These are phyloP conservation scores for Pythium aquatile DNA, from an alignment of 352 stramenopile species.

Conservation along the genomic window DNA sequence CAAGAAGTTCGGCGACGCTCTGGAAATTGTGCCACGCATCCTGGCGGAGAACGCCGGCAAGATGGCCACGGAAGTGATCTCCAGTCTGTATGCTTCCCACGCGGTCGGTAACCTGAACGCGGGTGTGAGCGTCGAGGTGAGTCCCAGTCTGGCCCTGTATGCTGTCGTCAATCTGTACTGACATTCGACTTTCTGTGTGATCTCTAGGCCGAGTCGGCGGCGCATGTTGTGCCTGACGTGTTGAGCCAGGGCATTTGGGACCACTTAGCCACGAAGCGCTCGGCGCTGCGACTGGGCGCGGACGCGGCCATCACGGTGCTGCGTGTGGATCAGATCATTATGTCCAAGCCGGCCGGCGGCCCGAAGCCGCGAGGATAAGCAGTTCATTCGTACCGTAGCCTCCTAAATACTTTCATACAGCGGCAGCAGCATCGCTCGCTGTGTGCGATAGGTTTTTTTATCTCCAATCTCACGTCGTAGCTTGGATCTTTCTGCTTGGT, in stretches of 20 bases:
- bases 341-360: slow-evolving; percentile 95
- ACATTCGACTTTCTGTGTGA: background rate
- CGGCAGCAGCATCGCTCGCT: slow-evolving; percentile 6
- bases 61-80: slow-evolving; percentile 93
- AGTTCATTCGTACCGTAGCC: background rate
- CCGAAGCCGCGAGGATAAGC: slow-evolving; percentile 90
- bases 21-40: slow-evolving; percentile 97
- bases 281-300: slow-evolving; percentile 95
- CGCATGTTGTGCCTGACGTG: slow-evolving; percentile 78
- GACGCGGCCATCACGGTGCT: slow-evolving; percentile 98
- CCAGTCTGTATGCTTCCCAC: slow-evolving; percentile 94
- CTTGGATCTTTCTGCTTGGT: slow-evolving; percentile 2
- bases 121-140: slow-evolving; percentile 94
- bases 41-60: slow-evolving; percentile 98
- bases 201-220: slow-evolving; percentile 64
- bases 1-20: slow-evolving; percentile 97
- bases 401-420: slow-evolving; percentile 18
- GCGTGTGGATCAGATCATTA: slow-evolving; percentile 99
- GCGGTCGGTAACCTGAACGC: slow-evolving; percentile 88
- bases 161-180: slow-evolving; percentile 4
- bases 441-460: slow-evolving; percentile 25
- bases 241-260: slow-evolving; percentile 88
- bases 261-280: slow-evolving; percentile 95
- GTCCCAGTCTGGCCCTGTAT: slow-evolving; percentile 16
- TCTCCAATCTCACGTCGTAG: background rate